Conservation (phyloP, 257 asterid species). For the Salvia miltiorrhiza region DNA sequence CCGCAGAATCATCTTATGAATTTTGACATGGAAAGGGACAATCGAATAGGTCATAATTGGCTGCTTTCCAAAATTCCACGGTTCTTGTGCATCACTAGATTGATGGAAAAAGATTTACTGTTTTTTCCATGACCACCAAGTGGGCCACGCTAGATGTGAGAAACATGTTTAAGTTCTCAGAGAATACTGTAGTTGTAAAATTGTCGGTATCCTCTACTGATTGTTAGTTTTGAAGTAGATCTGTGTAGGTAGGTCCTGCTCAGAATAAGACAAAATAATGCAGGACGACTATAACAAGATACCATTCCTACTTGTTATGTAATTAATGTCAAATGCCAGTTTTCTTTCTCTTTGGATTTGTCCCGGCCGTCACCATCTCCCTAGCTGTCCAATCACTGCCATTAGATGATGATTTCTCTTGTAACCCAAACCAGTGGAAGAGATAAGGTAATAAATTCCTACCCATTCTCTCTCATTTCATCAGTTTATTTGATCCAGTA, state of each 20-base stretch:
- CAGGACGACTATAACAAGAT: not conserved
- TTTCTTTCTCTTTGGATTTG: not conserved
- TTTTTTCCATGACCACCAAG: not conserved
- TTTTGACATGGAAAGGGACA: slow-evolving; percentile 4
- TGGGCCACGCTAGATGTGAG: not conserved
- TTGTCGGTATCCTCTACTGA: not conserved
- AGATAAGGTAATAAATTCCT: not conserved
- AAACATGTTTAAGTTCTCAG: not conserved
- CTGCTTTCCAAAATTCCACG: not conserved
- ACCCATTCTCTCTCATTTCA: not conserved
- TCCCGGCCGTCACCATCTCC: not conserved
- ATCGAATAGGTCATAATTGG: not conserved
- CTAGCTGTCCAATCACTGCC: not conserved
- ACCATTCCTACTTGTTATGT: not conserved
- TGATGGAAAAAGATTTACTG: not conserved
- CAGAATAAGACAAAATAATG: not conserved
- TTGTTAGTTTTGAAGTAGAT: too few species aligned
- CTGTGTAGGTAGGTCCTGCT: too few species aligned
- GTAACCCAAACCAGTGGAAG: not conserved
- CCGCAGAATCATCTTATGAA: not conserved
- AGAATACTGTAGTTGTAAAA: not conserved
- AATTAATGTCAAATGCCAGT: not conserved
- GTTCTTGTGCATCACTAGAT: not conserved
- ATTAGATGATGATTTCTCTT: not conserved
- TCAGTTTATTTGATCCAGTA: not conserved